phyloP scores from a whole-genome alignment of 1,139 yeast species.

The Hansenula sp. region DNA sequence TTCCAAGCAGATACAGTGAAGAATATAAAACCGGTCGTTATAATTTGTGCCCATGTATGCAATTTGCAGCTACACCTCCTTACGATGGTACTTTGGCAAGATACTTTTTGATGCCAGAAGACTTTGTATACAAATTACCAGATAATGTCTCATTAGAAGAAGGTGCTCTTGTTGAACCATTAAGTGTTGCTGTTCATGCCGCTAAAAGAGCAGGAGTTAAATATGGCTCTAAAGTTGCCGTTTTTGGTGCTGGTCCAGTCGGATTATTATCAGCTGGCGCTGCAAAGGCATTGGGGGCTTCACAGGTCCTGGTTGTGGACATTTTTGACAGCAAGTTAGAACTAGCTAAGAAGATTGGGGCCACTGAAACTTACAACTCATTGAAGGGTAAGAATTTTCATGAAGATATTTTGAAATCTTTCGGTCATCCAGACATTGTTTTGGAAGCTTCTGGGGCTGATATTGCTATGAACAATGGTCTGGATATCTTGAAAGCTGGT shows the following conservation, averaged over 20 bases:
- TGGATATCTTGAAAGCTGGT: slow-evolving; percentile 52
- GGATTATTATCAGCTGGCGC: slow-evolving; percentile 78
- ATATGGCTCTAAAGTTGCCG: slow-evolving; percentile 72
- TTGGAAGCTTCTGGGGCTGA: slow-evolving; percentile 76
- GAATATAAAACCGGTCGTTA: slow-evolving; percentile 75
- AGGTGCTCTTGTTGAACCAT: slow-evolving; percentile 88
- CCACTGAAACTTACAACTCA: slow-evolving; percentile 56
- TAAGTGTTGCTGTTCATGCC: slow-evolving; percentile 85
- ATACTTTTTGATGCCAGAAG: slow-evolving; percentile 76
- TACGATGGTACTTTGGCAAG: slow-evolving; percentile 72
- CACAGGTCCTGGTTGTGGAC: slow-evolving; percentile 32
- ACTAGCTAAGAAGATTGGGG: slow-evolving; percentile 27
- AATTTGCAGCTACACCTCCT: slow-evolving; percentile 86
- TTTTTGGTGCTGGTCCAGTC: slow-evolving; percentile 94
- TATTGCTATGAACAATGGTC: slow-evolving; percentile 62
- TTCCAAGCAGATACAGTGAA: slow-evolving; percentile 72
- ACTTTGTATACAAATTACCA: slow-evolving; percentile 76
- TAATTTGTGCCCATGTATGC: slow-evolving; percentile 80
- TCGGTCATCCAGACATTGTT: slow-evolving; percentile 50
- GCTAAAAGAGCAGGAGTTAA: slow-evolving; percentile 62
- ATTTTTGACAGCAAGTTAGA: slow-evolving; percentile 27
- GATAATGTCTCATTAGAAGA: slow-evolving; percentile 73
- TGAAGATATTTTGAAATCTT: slow-evolving; percentile 33
- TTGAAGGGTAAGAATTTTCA: slow-evolving; percentile 34
- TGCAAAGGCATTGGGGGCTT: slow-evolving; percentile 81